phyloP scores from a whole-genome alignment of 106 monocot species.

The Cymbidium sinense region DNA sequence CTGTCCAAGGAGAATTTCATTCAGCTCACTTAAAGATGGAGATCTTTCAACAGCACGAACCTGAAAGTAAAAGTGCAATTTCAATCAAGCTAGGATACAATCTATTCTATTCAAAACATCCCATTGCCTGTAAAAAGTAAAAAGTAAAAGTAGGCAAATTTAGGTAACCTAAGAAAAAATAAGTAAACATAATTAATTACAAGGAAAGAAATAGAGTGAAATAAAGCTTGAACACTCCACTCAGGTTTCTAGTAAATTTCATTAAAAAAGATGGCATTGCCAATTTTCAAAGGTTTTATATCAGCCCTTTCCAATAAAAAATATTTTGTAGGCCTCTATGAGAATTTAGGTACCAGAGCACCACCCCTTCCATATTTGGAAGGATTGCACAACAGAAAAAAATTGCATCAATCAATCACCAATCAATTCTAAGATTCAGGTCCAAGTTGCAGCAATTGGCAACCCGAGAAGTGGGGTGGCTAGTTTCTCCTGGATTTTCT shows the following conservation, averaged over 20 bases:
- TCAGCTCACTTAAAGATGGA: conserved; percentile 95
- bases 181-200: neutral
- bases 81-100: neutral
- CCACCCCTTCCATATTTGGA: no score
- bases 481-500: no score
- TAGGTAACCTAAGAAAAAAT: neutral
- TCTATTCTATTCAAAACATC: neutral
- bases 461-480: no score
- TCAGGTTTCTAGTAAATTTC: no score
- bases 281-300: neutral
- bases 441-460: no score
- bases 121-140: neutral
- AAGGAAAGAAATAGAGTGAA: neutral
- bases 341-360: no score
- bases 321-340: no score
- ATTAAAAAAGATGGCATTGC: neutral
- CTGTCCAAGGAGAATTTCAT: conserved; percentile 98
- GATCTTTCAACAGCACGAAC: conserved; percentile 93
- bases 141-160: neutral
- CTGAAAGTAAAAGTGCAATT: conserved; percentile 18
- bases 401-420: no score
- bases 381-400: no score
- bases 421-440: no score
- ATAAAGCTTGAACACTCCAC: neutral
- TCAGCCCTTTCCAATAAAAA: neutral